These are phyloP conservation scores for Hemileccinum rubropunctum DNA, from an alignment of 768 basidiomycete species.

Conservation along the genomic window DNA sequence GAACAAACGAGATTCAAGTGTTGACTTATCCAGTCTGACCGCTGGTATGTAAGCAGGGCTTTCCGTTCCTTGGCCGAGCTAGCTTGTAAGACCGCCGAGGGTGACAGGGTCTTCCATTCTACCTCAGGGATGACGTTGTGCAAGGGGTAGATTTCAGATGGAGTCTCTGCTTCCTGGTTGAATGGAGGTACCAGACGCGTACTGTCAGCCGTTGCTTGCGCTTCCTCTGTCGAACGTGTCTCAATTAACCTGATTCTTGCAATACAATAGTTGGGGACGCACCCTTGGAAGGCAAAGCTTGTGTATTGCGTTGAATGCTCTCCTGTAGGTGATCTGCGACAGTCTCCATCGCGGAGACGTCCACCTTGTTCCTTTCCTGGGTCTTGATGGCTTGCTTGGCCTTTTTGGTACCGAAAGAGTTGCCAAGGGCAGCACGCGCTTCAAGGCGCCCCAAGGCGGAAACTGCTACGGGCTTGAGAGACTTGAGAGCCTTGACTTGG, in stretches of 20 bases:
- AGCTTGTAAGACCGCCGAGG: conserved; percentile 54
- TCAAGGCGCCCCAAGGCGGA: conserved; percentile 52
- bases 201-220: conserved; percentile 58
- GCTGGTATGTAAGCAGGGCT: conserved; percentile 56
- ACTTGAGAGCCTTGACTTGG: conserved; percentile 83
- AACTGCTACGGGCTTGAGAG: conserved; percentile 47
- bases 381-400: conserved; percentile 83
- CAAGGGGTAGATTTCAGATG: conserved; percentile 71
- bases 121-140: conserved; percentile 75
- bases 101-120: conserved; percentile 73
- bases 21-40: conserved; percentile 70
- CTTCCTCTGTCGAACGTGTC: conserved; percentile 49
- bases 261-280: conserved; percentile 22
- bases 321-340: conserved; percentile 81
- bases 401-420: conserved; percentile 94
- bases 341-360: conserved; percentile 82
- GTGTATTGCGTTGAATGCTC: conserved; percentile 72
- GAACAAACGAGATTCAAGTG: conserved; percentile 47
- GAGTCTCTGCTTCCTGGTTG: conserved; percentile 60
- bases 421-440: conserved; percentile 77
- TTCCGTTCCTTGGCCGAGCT: conserved; percentile 45
- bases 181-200: conserved; percentile 76
- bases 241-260: neutral
- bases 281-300: conserved; percentile 70
- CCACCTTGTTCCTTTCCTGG: conserved; percentile 85